phyloP scores from a whole-genome alignment of 805 yeast species.

The Metschnikowia matae region DNA sequence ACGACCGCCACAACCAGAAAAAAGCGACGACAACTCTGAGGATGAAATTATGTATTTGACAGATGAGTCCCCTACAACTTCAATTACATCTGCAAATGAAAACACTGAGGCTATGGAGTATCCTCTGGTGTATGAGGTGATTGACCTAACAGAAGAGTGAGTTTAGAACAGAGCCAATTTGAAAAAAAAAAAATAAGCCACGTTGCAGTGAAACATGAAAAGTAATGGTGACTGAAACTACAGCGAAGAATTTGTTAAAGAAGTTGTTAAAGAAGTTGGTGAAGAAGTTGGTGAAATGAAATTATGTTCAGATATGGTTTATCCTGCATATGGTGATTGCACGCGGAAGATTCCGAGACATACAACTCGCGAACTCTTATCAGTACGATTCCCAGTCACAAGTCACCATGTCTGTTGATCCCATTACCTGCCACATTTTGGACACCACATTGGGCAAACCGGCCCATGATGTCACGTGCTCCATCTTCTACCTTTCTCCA shows the following conservation, averaged over 20 bases:
- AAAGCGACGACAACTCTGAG: background rate
- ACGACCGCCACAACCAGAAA: background rate
- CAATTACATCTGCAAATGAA: no score
- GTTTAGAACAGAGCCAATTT: no score
- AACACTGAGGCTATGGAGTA: background rate
- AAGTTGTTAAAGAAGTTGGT: no score
- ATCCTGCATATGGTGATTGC: background rate
- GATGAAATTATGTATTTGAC: background rate
- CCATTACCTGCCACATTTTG: conserved; percentile 84
- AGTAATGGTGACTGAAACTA: background rate
- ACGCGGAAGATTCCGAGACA: conserved; percentile 1
- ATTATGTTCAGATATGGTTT: background rate
- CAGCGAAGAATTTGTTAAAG: no score
- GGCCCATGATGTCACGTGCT: conserved; percentile 70
- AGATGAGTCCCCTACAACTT: background rate
- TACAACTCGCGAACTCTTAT: background rate
- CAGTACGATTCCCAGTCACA: background rate
- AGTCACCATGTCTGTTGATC: conserved; percentile 33
- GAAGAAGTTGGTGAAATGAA: no score
- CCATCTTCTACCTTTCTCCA: conserved; percentile 42
- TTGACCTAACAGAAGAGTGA: conserved; percentile 1
- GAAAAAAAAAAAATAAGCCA: no score
- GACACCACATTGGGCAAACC: conserved; percentile 85
- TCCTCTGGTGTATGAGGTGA: background rate
- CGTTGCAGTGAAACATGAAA: background rate